These are phyloP conservation scores for Cryphonectria radicalis DNA, from an alignment of 2,329 filamentous ascomycete species.

Conservation along the genomic window DNA sequence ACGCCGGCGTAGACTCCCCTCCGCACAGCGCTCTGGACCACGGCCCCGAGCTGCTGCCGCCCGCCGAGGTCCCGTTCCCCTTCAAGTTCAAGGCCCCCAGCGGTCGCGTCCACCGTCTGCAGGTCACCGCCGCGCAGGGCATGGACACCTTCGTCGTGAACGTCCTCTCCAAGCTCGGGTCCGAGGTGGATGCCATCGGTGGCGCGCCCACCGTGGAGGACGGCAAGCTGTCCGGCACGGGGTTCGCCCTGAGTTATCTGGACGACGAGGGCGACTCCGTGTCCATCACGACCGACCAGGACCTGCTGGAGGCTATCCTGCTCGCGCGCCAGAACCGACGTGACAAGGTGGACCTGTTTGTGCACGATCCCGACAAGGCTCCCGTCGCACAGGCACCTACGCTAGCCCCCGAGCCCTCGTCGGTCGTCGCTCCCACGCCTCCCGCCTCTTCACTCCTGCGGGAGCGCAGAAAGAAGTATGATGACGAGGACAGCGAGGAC, in stretches of 20 bases:
- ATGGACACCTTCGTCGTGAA: constrained; percentile 77
- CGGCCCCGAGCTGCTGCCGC: constrained; percentile 58
- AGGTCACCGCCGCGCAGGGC: constrained; percentile 80
- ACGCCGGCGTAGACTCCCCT: constrained; percentile 81
- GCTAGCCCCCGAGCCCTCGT: constrained; percentile 46
- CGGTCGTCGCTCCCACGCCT: constrained; percentile 47
- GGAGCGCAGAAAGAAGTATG: constrained; percentile 51
- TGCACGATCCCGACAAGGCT: constrained; percentile 91
- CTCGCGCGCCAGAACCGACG: constrained; percentile 76
- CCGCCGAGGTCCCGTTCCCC: constrained; percentile 80
- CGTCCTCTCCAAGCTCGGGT: constrained; percentile 83
- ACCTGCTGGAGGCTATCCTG: constrained; percentile 86
- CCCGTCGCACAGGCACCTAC: constrained; percentile 66
- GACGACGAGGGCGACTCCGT: constrained; percentile 97
- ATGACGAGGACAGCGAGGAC: constrained; percentile 53
- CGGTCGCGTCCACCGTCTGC: constrained; percentile 89
- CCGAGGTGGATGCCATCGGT: constrained; percentile 81
- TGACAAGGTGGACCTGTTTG: constrained; percentile 96
- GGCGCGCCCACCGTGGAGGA: constrained; percentile 79
- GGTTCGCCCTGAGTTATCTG: constrained; percentile 92
- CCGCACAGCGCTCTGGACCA: constrained; percentile 64
- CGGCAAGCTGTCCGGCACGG: constrained; percentile 73
- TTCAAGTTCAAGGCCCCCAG: constrained; percentile 99
- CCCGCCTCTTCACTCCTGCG: constrained; percentile 54
- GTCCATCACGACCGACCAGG: constrained; percentile 93